Percentiles rank a stretch among this genome's conserved stretches.
Conservation (phyloP, 371 early-diverging fungal genomes). For the Rhizomucor pusillus region DNA sequence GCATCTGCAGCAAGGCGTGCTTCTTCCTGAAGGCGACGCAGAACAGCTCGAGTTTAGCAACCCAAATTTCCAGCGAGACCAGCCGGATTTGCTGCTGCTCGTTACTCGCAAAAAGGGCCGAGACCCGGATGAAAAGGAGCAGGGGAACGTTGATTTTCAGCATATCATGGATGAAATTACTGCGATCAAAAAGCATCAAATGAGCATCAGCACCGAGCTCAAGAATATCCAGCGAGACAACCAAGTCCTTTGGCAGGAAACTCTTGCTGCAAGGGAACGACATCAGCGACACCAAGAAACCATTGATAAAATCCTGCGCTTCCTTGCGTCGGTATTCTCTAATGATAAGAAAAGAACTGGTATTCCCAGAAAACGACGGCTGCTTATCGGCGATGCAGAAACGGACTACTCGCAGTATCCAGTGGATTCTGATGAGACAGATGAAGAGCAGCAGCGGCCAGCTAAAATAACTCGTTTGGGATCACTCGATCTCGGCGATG, state of each 20-base stretch:
- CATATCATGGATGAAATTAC: slow-evolving; percentile 80
- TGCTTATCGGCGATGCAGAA: slow-evolving; percentile 37
- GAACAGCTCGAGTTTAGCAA: slow-evolving; percentile 64
- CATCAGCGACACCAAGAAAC: slow-evolving; percentile 87
- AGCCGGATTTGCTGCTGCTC: slow-evolving; percentile 54
- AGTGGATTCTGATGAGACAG: slow-evolving; percentile 26
- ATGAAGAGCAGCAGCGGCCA: slow-evolving; percentile 18
- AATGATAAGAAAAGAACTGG: slow-evolving; percentile 59
- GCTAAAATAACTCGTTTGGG: slow-evolving; percentile 13
- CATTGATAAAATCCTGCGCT: slow-evolving; percentile 86
- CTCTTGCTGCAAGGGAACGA: slow-evolving; percentile 67
- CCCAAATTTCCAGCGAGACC: slow-evolving; percentile 54
- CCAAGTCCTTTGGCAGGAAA: slow-evolving; percentile 88
- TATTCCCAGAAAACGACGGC: slow-evolving; percentile 54
- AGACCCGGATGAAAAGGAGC: slow-evolving; percentile 52
- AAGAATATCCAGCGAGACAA: slow-evolving; percentile 87
- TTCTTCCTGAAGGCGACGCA: slow-evolving; percentile 60
- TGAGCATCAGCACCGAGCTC: slow-evolving; percentile 82
- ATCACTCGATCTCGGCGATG: slow-evolving; percentile 25
- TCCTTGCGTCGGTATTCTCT: slow-evolving; percentile 78
- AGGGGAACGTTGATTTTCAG: slow-evolving; percentile 54
- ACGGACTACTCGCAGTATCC: slow-evolving; percentile 21
- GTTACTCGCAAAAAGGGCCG: slow-evolving; percentile 55
- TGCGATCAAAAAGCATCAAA: slow-evolving; percentile 86
- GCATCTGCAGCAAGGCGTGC: slow-evolving; percentile 75